Conservation (phyloP, 202 grass and related monocot genomes). For the Schoenoplectus tabernaemontani region DNA sequence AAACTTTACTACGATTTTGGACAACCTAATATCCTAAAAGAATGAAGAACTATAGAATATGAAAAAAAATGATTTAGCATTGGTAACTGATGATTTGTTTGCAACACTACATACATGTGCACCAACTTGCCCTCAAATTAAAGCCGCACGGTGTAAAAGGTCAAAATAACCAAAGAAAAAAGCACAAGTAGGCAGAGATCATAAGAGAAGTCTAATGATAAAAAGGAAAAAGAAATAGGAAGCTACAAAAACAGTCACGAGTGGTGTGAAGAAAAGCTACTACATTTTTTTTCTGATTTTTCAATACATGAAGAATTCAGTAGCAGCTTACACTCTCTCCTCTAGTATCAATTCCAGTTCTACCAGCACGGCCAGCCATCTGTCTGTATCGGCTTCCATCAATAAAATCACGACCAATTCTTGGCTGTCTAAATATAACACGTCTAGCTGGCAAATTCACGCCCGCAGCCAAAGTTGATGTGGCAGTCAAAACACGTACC, state of each 20-base stretch:
- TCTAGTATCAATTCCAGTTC: constrained; percentile 97
- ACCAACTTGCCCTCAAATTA: not conserved
- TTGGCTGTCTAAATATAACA: constrained; percentile 94
- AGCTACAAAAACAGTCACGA: not conserved
- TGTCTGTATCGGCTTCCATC: constrained; percentile 97
- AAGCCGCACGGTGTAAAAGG: not conserved
- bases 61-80: not conserved
- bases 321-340: constrained; percentile 90
- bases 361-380: constrained; percentile 93
- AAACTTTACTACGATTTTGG: not conserved
- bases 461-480: constrained; percentile 91
- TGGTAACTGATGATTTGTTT: not conserved
- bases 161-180: not conserved
- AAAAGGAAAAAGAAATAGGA: not conserved
- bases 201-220: not conserved
- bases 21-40: not conserved
- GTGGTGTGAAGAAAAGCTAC: not conserved
- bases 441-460: constrained; percentile 97
- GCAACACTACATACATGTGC: not conserved
- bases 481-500: constrained; percentile 87
- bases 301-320: not conserved
- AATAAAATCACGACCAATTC: constrained; percentile 87
- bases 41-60: not conserved
- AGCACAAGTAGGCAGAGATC: not conserved
- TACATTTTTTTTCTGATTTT: not conserved